A percentile compares a stretch with the other conserved stretches of the same genome.
phyloP scores from a whole-genome alignment of 306 rosid genomes.

The Citrullus mucosospermus region DNA sequence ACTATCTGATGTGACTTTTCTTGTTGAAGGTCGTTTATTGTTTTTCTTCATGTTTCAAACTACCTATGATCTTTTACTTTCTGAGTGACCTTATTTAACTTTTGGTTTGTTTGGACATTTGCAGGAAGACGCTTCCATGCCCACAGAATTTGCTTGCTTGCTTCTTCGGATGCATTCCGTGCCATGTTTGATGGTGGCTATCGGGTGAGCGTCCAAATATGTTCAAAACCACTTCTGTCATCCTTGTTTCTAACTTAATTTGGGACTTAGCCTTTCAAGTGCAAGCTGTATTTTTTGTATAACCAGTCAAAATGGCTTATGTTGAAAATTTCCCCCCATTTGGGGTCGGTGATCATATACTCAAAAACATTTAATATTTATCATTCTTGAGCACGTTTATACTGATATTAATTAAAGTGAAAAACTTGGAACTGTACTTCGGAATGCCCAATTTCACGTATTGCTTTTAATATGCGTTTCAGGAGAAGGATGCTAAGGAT shows the following conservation, averaged over 20 bases:
- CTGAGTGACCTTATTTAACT: background rate
- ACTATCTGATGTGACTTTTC: conserved; percentile 80
- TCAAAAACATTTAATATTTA: background rate
- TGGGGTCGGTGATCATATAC: background rate
- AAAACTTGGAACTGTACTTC: background rate
- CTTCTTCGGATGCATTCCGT: conserved; percentile 94
- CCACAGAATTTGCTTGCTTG: conserved; percentile 91
- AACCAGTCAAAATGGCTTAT: background rate
- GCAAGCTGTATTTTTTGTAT: background rate
- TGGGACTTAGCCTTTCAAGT: background rate
- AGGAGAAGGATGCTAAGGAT: conserved; percentile 99
- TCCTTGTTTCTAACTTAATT: conserved; percentile 4
- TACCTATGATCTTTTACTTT: background rate
- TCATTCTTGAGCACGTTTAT: background rate
- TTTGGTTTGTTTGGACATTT: conserved; percentile 14
- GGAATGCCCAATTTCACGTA: background rate
- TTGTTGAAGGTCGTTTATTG: conserved; percentile 68
- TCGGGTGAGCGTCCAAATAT: conserved; percentile 48
- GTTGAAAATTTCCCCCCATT: background rate
- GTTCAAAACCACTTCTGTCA: background rate
- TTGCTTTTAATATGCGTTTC: conserved; percentile 20
- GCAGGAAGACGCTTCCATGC: conserved; percentile 91
- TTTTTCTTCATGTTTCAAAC: conserved; percentile 2
- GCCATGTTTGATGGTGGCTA: conserved; percentile 99
- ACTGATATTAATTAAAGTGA: background rate